These are phyloP conservation scores for Corrigiola litoralis DNA, from an alignment of 179 eudicot genomes.

Conservation along the genomic window DNA sequence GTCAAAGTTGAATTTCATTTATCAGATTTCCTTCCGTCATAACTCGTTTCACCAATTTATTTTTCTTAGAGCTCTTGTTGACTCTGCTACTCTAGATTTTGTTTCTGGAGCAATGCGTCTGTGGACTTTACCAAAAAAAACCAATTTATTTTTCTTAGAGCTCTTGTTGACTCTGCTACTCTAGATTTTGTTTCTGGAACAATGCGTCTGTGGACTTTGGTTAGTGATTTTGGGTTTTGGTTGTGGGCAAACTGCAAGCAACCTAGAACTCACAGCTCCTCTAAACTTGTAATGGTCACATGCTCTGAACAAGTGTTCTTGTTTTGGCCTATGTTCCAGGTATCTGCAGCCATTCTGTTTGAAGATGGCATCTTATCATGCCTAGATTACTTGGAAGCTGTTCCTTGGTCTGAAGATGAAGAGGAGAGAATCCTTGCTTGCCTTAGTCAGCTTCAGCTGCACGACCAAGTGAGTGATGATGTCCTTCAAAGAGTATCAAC, in stretches of 20 bases:
- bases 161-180: too few relatives aligned
- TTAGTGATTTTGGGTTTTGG: too few relatives aligned
- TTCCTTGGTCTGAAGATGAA: slow-evolving; percentile 90
- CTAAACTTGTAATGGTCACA: neutral
- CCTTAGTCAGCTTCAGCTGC: slow-evolving; percentile 66
- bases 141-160: too few relatives aligned
- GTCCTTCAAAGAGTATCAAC: slow-evolving; percentile 71
- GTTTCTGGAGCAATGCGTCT: too few relatives aligned
- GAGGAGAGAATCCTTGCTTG: slow-evolving; percentile 66
- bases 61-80: too few relatives aligned
- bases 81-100: too few relatives aligned
- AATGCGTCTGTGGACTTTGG: neutral
- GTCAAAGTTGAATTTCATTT: too few relatives aligned
- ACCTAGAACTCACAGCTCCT: neutral
- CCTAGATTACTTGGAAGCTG: slow-evolving; percentile 76
- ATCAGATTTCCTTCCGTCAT: too few relatives aligned
- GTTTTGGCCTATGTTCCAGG: slow-evolving; percentile 36
- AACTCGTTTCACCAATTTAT: too few relatives aligned
- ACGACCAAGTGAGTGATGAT: slow-evolving; percentile 30
- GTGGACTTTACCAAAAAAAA: too few relatives aligned
- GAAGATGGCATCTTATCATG: slow-evolving; percentile 75
- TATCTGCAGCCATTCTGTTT: slow-evolving; percentile 70
- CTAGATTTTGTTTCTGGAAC: too few relatives aligned
- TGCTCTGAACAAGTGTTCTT: neutral
- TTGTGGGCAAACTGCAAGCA: too few relatives aligned